Evolutionary conservation across 371 early-diverging fungal species (phyloP).

Genomic region (Chytridiales sp.): DNA sequence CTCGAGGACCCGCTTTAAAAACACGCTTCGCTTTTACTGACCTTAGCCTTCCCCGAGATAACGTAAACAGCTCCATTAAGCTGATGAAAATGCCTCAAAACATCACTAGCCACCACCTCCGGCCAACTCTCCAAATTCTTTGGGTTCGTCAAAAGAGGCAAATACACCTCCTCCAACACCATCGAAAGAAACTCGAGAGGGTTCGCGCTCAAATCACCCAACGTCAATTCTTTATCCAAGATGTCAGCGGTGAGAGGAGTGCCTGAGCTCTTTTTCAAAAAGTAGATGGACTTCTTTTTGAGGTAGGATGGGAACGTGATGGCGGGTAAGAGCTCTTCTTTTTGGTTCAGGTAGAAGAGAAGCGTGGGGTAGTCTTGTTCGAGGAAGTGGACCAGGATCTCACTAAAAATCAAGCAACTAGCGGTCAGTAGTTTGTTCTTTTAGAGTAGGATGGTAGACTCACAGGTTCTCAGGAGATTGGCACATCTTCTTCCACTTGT

Average conservation of each 20-base stretch:
- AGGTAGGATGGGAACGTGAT: constrained; percentile 47
- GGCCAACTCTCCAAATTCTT: constrained; percentile 61
- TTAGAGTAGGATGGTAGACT: constrained; percentile 14
- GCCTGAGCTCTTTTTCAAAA: constrained; percentile 45
- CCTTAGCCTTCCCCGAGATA: constrained; percentile 59
- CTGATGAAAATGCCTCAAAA: constrained; percentile 53
- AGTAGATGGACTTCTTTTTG: constrained; percentile 56
- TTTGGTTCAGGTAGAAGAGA: constrained; percentile 52
- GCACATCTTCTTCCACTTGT: constrained; percentile 61
- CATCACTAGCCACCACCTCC: constrained; percentile 61
- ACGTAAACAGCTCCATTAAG: constrained; percentile 60
- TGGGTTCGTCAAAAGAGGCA: constrained; percentile 56
- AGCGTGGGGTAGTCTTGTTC: constrained; percentile 50
- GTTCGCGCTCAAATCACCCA: constrained; percentile 54
- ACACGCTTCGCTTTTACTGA: constrained; percentile 7
- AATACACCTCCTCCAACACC: constrained; percentile 57
- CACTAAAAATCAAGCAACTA: constrained; percentile 28
- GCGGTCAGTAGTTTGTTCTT: neutral
- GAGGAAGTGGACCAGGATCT: constrained; percentile 50
- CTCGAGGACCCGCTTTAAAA: too few relatives aligned
- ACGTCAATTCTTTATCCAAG: constrained; percentile 52
- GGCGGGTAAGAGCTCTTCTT: constrained; percentile 54
- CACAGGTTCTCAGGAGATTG: constrained; percentile 49
- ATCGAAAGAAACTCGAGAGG: constrained; percentile 55
- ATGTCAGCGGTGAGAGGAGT: constrained; percentile 44